Evolutionary conservation across 2,329 filamentous ascomycete genomes (phyloP).

Genomic region (Aspergillus transmontanensis): DNA sequence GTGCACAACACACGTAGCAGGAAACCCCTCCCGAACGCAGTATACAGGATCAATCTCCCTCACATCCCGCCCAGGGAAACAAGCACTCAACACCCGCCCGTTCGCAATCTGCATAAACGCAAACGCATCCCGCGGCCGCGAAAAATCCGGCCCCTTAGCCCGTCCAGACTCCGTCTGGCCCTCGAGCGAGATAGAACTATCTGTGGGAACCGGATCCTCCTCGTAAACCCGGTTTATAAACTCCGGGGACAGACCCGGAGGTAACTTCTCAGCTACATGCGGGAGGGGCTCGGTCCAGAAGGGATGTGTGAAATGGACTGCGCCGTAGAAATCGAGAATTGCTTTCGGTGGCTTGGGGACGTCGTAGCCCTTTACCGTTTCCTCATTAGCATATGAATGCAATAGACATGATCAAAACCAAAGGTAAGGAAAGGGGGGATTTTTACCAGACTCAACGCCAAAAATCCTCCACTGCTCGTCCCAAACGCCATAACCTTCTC

Average conservation of each 20-base stretch:
- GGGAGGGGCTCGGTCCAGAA: slow-evolving; percentile 42
- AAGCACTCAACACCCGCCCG: slow-evolving; percentile 40
- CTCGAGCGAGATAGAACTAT: slow-evolving; percentile 45
- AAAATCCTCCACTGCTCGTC: slow-evolving; percentile 52
- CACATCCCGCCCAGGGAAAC: slow-evolving; percentile 33
- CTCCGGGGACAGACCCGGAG: slow-evolving; percentile 21
- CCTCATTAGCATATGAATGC: background rate
- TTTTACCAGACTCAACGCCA: slow-evolving; percentile 48
- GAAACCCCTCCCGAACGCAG: slow-evolving; percentile 35
- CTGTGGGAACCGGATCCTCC: slow-evolving; percentile 40
- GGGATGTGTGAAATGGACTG: slow-evolving; percentile 41
- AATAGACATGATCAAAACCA: background rate
- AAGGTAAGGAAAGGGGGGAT: background rate
- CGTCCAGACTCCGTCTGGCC: slow-evolving; percentile 33
- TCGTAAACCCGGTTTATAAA: slow-evolving; percentile 42
- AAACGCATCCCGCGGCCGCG: slow-evolving; percentile 42
- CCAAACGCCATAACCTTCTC: slow-evolving; percentile 48
- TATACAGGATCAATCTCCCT: slow-evolving; percentile 35
- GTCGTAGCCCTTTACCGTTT: slow-evolving; percentile 37
- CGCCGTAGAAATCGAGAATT: slow-evolving; percentile 48
- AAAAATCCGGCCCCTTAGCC: slow-evolving; percentile 36
- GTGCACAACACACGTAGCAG: slow-evolving; percentile 49
- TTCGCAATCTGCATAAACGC: slow-evolving; percentile 46
- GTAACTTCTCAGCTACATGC: slow-evolving; percentile 31
- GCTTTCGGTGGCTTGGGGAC: slow-evolving; percentile 39